These are phyloP conservation scores for Umbellularia californica DNA, from an alignment of 164 flowering plant species.

Conservation along the genomic window DNA sequence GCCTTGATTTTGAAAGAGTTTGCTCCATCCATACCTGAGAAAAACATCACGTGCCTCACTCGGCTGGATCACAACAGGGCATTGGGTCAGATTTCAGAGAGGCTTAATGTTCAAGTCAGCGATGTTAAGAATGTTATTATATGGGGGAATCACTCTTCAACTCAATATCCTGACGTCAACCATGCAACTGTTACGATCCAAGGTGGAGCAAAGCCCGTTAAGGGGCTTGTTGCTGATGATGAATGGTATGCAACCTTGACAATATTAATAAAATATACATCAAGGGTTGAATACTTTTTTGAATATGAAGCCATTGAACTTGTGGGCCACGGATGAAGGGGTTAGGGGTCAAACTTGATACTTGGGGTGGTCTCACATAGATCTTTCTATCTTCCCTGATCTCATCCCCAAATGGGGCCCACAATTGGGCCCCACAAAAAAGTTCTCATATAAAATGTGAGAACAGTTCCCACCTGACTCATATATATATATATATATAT, in stretches of 20 bases:
- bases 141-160: conserved; percentile 98
- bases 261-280: no score
- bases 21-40: conserved; percentile 59
- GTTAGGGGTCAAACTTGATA: no score
- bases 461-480: no score
- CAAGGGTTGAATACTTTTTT: no score
- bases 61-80: conserved; percentile 99
- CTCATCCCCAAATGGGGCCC: no score
- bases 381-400: no score
- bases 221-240: conserved; percentile 84
- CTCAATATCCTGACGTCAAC: conserved; percentile 57
- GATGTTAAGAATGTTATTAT: conserved; percentile 96
- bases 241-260: conserved; percentile 47
- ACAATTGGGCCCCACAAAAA: no score
- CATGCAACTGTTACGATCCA: conserved; percentile 76
- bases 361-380: no score
- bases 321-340: no score
- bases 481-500: no score
- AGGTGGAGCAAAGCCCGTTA: conserved; percentile 79
- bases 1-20: conserved; percentile 97
- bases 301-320: no score
- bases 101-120: conserved; percentile 75
- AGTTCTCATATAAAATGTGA: no score
- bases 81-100: conserved; percentile 94
- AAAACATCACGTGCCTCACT: conserved; percentile 85